These are phyloP conservation scores for Nicotiana benthamiana DNA, from an alignment of 257 asterid genomes.

Conservation along the genomic window DNA sequence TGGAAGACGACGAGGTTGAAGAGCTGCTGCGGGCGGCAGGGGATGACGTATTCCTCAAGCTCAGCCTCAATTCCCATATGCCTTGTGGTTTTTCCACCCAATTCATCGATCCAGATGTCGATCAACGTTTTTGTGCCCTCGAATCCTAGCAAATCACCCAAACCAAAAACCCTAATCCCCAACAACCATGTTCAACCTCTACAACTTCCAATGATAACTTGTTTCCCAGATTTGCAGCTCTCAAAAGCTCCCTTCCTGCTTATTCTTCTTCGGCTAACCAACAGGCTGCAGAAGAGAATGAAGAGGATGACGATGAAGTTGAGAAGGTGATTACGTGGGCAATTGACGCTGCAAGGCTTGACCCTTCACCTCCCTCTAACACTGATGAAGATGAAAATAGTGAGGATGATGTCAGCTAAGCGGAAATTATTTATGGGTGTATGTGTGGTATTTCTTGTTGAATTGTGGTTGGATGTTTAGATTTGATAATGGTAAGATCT, in stretches of 20 bases:
- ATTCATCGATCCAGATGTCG: constrained; percentile 62
- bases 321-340: constrained; percentile 84
- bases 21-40: constrained; percentile 69
- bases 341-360: constrained; percentile 81
- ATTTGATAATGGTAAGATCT: not conserved
- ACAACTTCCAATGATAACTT: constrained; percentile 28
- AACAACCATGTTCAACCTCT: not conserved
- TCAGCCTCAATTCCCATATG: constrained; percentile 54
- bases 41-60: constrained; percentile 63
- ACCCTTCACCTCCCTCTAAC: constrained; percentile 72
- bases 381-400: constrained; percentile 19
- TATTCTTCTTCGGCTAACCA: not conserved
- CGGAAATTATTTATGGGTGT: constrained; percentile 13
- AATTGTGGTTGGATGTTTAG: not conserved
- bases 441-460: not conserved
- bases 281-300: not conserved
- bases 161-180: not conserved
- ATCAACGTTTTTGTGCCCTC: constrained; percentile 67
- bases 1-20: constrained; percentile 59
- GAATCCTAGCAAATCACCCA: constrained; percentile 23
- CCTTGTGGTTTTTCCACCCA: constrained; percentile 34
- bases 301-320: constrained; percentile 54
- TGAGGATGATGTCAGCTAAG: constrained; percentile 13
- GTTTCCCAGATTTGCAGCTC: constrained; percentile 56
- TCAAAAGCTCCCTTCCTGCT: constrained; percentile 41